These are phyloP conservation scores for Hypoxylon fuscum DNA, from an alignment of 495 filamentous ascomycete genomes.

Conservation along the genomic window DNA sequence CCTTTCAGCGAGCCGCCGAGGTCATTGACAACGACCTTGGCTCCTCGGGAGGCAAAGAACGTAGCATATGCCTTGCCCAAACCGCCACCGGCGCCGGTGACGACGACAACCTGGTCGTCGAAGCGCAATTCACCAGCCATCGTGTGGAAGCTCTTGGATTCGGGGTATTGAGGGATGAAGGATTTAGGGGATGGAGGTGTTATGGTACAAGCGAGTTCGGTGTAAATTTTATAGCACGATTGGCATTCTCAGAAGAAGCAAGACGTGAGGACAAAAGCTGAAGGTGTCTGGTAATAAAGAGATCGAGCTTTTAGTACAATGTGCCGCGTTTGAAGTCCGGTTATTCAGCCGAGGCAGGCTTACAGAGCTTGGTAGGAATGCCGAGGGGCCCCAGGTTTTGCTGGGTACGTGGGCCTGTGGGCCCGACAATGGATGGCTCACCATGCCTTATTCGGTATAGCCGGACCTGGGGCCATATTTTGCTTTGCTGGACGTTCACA, in stretches of 20 bases:
- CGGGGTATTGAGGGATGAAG: conserved; percentile 20
- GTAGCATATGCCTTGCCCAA: conserved; percentile 90
- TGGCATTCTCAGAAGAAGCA: conserved; percentile 5
- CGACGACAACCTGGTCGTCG: conserved; percentile 95
- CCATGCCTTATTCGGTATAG: conserved; percentile 19
- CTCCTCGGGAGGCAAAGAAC: conserved; percentile 91
- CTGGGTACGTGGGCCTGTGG: not conserved
- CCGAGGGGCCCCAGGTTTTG: conserved; percentile 39
- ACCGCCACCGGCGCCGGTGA: conserved; percentile 96
- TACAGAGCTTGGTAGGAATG: conserved; percentile 42
- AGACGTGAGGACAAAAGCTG: conserved; percentile 15
- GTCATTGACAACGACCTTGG: conserved; percentile 97
- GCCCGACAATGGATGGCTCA: not conserved
- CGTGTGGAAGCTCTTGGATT: conserved; percentile 36
- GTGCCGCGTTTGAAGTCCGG: conserved; percentile 42
- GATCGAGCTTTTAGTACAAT: conserved; percentile 27
- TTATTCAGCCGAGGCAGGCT: conserved; percentile 49
- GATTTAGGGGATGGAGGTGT: conserved; percentile 2
- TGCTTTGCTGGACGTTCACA: conserved; percentile 24
- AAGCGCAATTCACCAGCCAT: conserved; percentile 86
- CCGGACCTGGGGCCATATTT: conserved; percentile 6
- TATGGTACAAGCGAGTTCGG: conserved; percentile 4
- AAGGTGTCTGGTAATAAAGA: conserved; percentile 34
- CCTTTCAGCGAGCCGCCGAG: conserved; percentile 94
- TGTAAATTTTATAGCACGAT: conserved; percentile 20